Evolutionary conservation across 495 filamentous ascomycete species (phyloP), one percentile per base, ranked within the genome.

Genomic region (Podospora pseudopauciseta): DNA sequence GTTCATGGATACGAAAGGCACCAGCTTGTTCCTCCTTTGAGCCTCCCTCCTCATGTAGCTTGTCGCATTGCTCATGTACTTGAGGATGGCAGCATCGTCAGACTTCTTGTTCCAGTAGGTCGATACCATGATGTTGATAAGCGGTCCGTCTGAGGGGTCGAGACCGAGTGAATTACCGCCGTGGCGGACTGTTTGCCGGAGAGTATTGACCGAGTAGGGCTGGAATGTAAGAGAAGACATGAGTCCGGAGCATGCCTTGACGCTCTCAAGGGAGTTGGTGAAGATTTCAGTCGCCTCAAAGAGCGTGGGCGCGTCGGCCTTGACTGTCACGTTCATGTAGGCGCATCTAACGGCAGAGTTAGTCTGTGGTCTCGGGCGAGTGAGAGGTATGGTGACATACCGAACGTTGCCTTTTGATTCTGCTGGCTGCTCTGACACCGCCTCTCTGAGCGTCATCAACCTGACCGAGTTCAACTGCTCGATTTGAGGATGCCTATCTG

Each of bases 1-100:
- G 69, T 83, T 84, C 62, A 79, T n/a, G 67, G 78, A 81, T 19
- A 68, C 65, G 60, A 65, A 84, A n/a, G 59, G 67, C 30, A 74
- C 15, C 7, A n/a, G 39, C 18, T 69, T 59, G 5, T 73, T 78
- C 57, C 70, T 65, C 11, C 70, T 65, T 7, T 7, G 26, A 9
- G 73, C 73, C 4, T 70, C 62, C 15, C 39, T 0, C 27, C 67
- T 32, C 27, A 75, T 75, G 19, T 63, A 32, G 4, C 67, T 64
- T 7, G 73, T 59, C 26, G 58, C 61, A 5, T 27, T 34, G 23
- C 55, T 67, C 34, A 70, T 57, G 15, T 65, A 61, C 3, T 16
- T 16, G 5, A 70, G 11, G 53, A 75, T 64, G 18, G n/a, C 60
- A 7, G 67, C 67, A 20, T 75, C 73, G 58, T 75, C 73, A 0